Percentiles rank a stretch among this genome's conserved stretches.
phyloP scores from a whole-genome alignment of 441 rosid genomes.

The Populus hybrid region DNA sequence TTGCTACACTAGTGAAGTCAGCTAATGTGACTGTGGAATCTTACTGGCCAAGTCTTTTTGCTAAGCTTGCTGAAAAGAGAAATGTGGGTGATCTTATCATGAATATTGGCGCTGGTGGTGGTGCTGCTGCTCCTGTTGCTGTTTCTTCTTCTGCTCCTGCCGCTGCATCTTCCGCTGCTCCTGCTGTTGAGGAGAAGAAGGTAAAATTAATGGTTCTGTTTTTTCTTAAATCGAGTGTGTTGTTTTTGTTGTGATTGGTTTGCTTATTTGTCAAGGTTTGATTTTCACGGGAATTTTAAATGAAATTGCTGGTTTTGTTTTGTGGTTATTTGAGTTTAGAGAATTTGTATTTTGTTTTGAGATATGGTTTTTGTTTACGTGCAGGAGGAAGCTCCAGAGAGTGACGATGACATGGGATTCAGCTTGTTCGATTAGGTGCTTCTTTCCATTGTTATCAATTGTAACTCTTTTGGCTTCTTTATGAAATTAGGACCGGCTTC shows the following conservation, averaged over 20 bases:
- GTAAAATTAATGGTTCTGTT: too few species aligned
- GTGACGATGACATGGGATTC: constrained; percentile 81
- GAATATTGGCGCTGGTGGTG: constrained; percentile 78
- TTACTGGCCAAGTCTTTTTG: constrained; percentile 72
- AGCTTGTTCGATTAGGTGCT: constrained; percentile 60
- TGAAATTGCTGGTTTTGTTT: too few species aligned
- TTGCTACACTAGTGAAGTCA: constrained; percentile 44
- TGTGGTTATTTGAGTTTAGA: too few species aligned
- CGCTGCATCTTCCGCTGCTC: constrained; percentile 46
- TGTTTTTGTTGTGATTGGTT: too few species aligned
- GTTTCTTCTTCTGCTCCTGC: constrained; percentile 34
- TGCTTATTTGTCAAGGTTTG: too few species aligned
- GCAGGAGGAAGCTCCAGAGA: constrained; percentile 29
- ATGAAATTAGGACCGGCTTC: not conserved
- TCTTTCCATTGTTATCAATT: not conserved
- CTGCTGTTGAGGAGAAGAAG: constrained; percentile 54
- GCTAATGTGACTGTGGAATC: constrained; percentile 54
- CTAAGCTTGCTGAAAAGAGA: constrained; percentile 66
- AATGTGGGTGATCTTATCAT: constrained; percentile 53
- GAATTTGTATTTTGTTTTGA: too few species aligned
- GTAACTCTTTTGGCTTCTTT: not conserved
- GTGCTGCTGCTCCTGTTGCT: constrained; percentile 32
- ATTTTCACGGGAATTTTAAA: too few species aligned
- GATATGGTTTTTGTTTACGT: too few species aligned
- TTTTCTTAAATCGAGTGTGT: too few species aligned